These are phyloP conservation scores for Neoscytalidium dimidiatum DNA, from an alignment of 2,329 filamentous ascomycete species.

Conservation along the genomic window DNA sequence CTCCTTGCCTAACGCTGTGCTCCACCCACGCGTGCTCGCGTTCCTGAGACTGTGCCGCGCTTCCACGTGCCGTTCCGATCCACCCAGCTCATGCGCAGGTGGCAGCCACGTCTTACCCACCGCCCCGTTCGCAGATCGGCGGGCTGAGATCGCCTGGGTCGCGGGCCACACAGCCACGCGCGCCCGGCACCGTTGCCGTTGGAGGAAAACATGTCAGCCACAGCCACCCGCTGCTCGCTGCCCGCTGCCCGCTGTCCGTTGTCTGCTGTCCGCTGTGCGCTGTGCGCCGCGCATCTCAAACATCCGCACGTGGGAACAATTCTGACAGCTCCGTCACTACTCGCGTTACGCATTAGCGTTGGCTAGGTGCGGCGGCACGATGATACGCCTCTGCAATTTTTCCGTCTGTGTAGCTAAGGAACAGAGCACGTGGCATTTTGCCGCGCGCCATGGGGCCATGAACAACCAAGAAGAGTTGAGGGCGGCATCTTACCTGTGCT, in stretches of 20 bases:
- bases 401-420: neutral
- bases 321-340: neutral
- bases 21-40: neutral
- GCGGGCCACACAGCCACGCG: neutral
- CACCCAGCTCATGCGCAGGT: neutral
- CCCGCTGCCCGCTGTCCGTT: too few relatives aligned
- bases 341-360: neutral
- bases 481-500: neutral
- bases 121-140: neutral
- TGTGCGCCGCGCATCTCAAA: neutral
- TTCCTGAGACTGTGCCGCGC: neutral
- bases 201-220: neutral
- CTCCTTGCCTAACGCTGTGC: neutral
- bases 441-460: too few relatives aligned
- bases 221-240: too few relatives aligned
- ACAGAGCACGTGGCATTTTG: neutral
- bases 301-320: neutral
- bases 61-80: constrained; percentile 3
- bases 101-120: constrained; percentile 4
- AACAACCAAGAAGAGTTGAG: neutral
- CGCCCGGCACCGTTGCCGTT: neutral
- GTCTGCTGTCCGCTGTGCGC: too few relatives aligned
- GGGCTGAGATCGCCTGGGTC: constrained; percentile 1
- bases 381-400: neutral
- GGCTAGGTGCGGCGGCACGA: neutral